These are phyloP conservation scores for Tanacetum coccineum DNA, from an alignment of 129 eudicot genomes.

Conservation along the genomic window DNA sequence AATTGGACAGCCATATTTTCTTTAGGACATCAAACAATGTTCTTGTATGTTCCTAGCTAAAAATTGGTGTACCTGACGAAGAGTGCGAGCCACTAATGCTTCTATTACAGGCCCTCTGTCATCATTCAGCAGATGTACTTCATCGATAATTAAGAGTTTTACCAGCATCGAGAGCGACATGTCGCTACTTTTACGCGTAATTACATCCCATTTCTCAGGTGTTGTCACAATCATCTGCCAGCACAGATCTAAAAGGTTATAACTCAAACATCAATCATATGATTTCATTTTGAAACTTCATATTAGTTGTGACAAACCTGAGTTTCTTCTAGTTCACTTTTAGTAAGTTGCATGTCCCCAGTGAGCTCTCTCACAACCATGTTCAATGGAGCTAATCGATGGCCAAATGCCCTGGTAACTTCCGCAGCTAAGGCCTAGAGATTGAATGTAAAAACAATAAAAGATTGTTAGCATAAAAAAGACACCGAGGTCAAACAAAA, in stretches of 20 bases:
- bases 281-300: slow-evolving; percentile 17
- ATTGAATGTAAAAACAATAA: slow-evolving; percentile 20
- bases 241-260: slow-evolving; percentile 8
- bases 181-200: slow-evolving; percentile 98
- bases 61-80: slow-evolving; percentile 71
- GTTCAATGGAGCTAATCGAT: slow-evolving; percentile 82
- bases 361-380: slow-evolving; percentile 92
- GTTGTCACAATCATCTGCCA: slow-evolving; percentile 97
- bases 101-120: slow-evolving; percentile 98
- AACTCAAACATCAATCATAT: slow-evolving; percentile 1
- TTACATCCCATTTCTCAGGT: slow-evolving; percentile 99
- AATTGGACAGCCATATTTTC: slow-evolving; percentile 5
- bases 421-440: slow-evolving; percentile 96
- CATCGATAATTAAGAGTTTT: slow-evolving; percentile 93
- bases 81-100: slow-evolving; percentile 98
- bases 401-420: slow-evolving; percentile 87
- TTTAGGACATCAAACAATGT: background rate
- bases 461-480: slow-evolving; percentile 19
- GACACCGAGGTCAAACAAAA: slow-evolving; percentile 1
- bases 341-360: slow-evolving; percentile 98
- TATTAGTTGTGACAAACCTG: slow-evolving; percentile 50
- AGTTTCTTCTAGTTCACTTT: slow-evolving; percentile 89
- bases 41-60: slow-evolving; percentile 1
- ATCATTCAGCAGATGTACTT: slow-evolving; percentile 96
- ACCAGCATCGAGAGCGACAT: slow-evolving; percentile 96